Percentiles rank a stretch among this genome's conserved stretches.
Conservation (phyloP, 306 rosid genomes). For the Ceratonia siliqua region DNA sequence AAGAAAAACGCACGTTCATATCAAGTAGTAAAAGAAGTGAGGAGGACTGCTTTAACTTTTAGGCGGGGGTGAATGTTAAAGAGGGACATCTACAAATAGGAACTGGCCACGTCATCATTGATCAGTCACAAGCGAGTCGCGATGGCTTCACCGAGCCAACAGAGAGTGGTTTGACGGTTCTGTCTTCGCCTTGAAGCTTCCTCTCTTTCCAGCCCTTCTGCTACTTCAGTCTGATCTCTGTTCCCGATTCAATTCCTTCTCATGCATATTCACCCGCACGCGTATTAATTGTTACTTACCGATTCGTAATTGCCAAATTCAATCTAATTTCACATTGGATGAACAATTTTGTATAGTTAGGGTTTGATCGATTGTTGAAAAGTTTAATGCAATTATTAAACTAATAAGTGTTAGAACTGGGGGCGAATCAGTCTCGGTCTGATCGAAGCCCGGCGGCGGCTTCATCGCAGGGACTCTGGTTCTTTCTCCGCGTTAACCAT, state of each 20-base stretch:
- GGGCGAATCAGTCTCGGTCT: conserved; percentile 98
- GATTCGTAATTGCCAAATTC: background rate
- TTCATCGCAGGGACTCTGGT: conserved; percentile 74
- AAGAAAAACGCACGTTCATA: too few relatives aligned
- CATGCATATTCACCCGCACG: background rate
- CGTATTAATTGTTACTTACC: background rate
- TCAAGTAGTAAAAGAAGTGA: background rate
- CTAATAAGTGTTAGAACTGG: conserved; percentile 75
- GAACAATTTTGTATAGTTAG: conserved; percentile 40
- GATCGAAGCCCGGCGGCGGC: conserved; percentile 71
- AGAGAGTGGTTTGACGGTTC: background rate
- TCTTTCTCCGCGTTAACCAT: conserved; percentile 68
- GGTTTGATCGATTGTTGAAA: conserved; percentile 36
- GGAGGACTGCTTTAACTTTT: background rate
- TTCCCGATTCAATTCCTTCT: conserved; percentile 12
- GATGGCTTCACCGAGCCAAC: background rate
- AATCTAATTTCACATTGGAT: conserved; percentile 27
- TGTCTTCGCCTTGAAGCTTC: background rate
- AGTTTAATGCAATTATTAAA: conserved; percentile 41
- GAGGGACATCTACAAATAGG: conserved; percentile 16
- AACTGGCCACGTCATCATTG: conserved; percentile 35
- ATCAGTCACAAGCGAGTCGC: background rate
- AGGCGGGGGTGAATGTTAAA: background rate
- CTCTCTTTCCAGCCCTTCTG: background rate
- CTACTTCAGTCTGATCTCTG: conserved; percentile 25